phyloP scores from a whole-genome alignment of 768 basidiomycete species.

The Kwoniella dejecticola region DNA sequence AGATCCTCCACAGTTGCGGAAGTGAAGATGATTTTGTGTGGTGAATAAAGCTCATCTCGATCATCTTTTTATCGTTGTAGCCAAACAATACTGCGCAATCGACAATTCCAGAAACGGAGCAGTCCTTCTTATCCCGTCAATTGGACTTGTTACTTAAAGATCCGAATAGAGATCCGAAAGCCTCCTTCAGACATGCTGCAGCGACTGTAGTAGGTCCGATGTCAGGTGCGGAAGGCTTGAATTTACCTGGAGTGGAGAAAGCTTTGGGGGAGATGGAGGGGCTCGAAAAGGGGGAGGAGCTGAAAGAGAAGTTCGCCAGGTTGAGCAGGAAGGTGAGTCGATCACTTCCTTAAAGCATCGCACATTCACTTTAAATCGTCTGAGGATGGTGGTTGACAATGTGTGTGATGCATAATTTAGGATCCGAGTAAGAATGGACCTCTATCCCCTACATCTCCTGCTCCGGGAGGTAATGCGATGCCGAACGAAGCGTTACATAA shows the following conservation, averaged over 20 bases:
- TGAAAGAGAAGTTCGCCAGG: slow-evolving; percentile 50
- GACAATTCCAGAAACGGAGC: slow-evolving; percentile 76
- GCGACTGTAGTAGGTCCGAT: slow-evolving; percentile 85
- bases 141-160: slow-evolving; percentile 91
- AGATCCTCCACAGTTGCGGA: too few relatives aligned
- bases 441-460: slow-evolving; percentile 22
- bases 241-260: slow-evolving; percentile 80
- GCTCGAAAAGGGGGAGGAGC: slow-evolving; percentile 34
- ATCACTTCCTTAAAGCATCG: too few relatives aligned
- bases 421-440: slow-evolving; percentile 35
- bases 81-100: background rate
- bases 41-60: too few relatives aligned
- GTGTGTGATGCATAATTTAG: slow-evolving; percentile 15
- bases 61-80: too few relatives aligned
- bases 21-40: too few relatives aligned
- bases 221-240: slow-evolving; percentile 80
- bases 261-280: slow-evolving; percentile 87
- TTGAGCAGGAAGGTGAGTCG: slow-evolving; percentile 37
- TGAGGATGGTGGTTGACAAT: too few relatives aligned
- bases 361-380: too few relatives aligned
- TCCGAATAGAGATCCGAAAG: slow-evolving; percentile 83
- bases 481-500: slow-evolving; percentile 54
- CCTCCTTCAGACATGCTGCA: slow-evolving; percentile 74
- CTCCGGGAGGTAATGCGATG: slow-evolving; percentile 25
- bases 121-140: slow-evolving; percentile 84